phyloP scores from a whole-genome alignment of 148 eudicot genomes.

The Silene latifolia region DNA sequence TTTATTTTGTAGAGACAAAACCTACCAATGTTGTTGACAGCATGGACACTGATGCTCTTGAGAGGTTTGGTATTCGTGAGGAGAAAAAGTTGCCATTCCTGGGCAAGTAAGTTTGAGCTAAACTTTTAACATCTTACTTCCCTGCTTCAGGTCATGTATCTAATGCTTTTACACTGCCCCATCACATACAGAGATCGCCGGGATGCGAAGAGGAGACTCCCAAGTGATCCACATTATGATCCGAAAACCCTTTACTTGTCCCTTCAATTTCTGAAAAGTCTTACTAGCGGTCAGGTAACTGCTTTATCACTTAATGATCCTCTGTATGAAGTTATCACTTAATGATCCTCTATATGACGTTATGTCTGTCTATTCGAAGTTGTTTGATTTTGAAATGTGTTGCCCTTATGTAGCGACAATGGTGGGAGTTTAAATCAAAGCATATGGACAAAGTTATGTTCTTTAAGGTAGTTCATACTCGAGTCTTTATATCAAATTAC shows the following conservation, averaged over 20 bases:
- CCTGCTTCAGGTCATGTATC: background rate
- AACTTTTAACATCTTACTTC: background rate
- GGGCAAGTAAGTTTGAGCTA: constrained; percentile 55
- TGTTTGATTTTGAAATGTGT: constrained; percentile 18
- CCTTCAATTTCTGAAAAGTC: constrained; percentile 57
- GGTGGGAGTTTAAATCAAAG: constrained; percentile 99
- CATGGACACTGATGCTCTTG: constrained; percentile 40
- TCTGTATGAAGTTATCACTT: background rate
- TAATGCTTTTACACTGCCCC: background rate
- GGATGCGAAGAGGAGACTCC: constrained; percentile 68
- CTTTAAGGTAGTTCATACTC: constrained; percentile 65
- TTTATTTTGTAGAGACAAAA: constrained; percentile 45
- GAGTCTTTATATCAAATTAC: constrained; percentile 1
- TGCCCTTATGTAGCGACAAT: constrained; percentile 65
- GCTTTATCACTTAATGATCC: constrained; percentile 1
- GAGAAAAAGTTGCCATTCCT: constrained; percentile 69
- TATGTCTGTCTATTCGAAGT: background rate
- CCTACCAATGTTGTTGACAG: constrained; percentile 25
- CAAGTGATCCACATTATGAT: constrained; percentile 75
- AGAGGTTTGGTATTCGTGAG: constrained; percentile 79
- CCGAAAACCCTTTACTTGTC: constrained; percentile 84
- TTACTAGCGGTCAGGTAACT: constrained; percentile 79
- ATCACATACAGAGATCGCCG: constrained; percentile 55
- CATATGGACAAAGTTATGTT: constrained; percentile 98
- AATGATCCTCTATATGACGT: background rate